phyloP scores from a whole-genome alignment of 106 monocot species.

The Amphibolis antarctica region DNA sequence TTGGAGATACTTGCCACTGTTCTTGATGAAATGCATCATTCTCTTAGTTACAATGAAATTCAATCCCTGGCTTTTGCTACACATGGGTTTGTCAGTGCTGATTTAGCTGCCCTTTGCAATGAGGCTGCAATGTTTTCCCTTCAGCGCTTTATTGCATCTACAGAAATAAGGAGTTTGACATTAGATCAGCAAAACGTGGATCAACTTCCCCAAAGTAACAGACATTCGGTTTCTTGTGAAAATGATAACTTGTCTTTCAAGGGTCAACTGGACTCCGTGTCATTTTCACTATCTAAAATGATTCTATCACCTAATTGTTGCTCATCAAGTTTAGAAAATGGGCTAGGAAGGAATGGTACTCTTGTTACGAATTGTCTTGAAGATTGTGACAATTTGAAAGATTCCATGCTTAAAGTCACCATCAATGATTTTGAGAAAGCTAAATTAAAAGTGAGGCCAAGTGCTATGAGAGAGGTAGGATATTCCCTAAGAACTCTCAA shows the following conservation, averaged over 20 bases:
- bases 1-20: constrained; percentile 62
- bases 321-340: background rate
- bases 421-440: constrained; percentile 75
- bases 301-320: constrained; percentile 26
- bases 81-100: constrained; percentile 98
- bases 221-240: background rate
- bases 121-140: constrained; percentile 76
- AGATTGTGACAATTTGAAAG: constrained; percentile 7
- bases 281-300: constrained; percentile 50
- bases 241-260: constrained; percentile 2
- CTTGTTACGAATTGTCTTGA: background rate
- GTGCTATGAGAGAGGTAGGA: constrained; percentile 94
- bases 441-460: constrained; percentile 85
- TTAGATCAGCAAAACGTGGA: background rate
- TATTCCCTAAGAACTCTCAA: background rate
- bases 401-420: constrained; percentile 32
- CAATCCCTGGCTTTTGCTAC: constrained; percentile 62
- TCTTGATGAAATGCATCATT: constrained; percentile 49
- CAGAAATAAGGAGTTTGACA: constrained; percentile 2
- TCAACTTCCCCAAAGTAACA: constrained; percentile 1
- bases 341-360: background rate
- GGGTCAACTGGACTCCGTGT: constrained; percentile 30
- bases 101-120: constrained; percentile 88
- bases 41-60: constrained; percentile 36
- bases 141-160: constrained; percentile 35